Conservation (phyloP, 2,329 filamentous ascomycete species). For the Nectriaceae sp. region DNA sequence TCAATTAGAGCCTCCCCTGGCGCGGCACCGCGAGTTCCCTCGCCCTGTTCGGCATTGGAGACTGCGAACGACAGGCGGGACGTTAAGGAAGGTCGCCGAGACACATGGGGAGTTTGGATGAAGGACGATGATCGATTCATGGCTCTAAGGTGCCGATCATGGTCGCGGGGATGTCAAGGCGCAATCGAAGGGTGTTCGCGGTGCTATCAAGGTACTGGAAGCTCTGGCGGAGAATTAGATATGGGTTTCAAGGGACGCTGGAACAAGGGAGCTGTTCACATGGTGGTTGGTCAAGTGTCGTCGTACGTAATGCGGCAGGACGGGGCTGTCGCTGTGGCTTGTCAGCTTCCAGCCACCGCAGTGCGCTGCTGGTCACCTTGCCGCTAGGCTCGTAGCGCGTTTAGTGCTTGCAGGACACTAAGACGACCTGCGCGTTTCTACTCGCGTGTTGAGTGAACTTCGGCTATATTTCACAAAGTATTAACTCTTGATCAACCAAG, state of each 20-base stretch:
- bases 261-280: slow-evolving; percentile 4
- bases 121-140: slow-evolving; percentile 60
- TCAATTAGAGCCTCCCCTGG: slow-evolving; percentile 72
- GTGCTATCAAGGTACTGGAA: not conserved
- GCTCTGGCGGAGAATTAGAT: too few relatives aligned
- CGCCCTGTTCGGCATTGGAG: slow-evolving; percentile 64
- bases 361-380: not conserved
- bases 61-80: slow-evolving; percentile 69
- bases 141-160: slow-evolving; percentile 41
- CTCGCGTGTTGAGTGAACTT: slow-evolving; percentile 4
- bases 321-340: slow-evolving; percentile 23
- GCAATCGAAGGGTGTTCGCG: slow-evolving; percentile 1
- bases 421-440: slow-evolving; percentile 8
- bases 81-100: slow-evolving; percentile 58
- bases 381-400: slow-evolving; percentile 28
- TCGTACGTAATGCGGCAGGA: slow-evolving; percentile 11
- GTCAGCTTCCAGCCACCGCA: slow-evolving; percentile 19
- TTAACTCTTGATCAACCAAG: too few relatives aligned
- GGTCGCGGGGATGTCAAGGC: slow-evolving; percentile 26
- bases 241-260: too few relatives aligned
- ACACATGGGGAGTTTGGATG: slow-evolving; percentile 28
- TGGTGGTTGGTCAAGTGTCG: slow-evolving; percentile 13
- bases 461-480: too few relatives aligned
- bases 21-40: slow-evolving; percentile 49
- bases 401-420: slow-evolving; percentile 29